Percentiles rank a stretch among this genome's conserved stretches.
Conservation (phyloP, 2,329 filamentous ascomycete species). For the Colletotrichum tropicale region DNA sequence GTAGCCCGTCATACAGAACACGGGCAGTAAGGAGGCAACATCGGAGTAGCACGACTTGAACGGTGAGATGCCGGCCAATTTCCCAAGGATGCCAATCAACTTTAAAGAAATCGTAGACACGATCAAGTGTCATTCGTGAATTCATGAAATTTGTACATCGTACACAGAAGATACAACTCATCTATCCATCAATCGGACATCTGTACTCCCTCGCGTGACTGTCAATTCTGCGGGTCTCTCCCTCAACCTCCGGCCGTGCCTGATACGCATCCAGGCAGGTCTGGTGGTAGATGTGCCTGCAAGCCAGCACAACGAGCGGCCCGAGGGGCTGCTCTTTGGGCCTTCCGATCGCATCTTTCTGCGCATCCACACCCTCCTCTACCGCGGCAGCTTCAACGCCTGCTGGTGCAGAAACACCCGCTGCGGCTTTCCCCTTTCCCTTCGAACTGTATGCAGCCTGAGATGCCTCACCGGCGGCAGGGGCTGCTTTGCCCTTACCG, state of each 20-base stretch:
- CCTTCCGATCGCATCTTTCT: constrained; percentile 31
- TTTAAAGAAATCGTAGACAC: not conserved
- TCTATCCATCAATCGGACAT: constrained; percentile 62
- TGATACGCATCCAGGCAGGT: constrained; percentile 71
- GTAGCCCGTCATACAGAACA: not conserved
- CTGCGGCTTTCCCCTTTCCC: constrained; percentile 65
- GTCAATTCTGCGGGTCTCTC: constrained; percentile 42
- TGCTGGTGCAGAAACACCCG: constrained; percentile 36
- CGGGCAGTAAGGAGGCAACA: not conserved
- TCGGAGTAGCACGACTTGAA: not conserved
- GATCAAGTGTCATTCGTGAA: constrained; percentile 8
- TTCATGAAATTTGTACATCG: constrained; percentile 20
- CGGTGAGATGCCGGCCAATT: not conserved
- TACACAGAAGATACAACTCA: constrained; percentile 12
- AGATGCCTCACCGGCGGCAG: constrained; percentile 11
- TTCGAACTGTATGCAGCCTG: constrained; percentile 38
- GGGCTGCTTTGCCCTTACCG: constrained; percentile 41
- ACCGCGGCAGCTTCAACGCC: constrained; percentile 41
- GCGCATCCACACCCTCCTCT: constrained; percentile 38
- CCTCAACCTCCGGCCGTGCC: constrained; percentile 52
- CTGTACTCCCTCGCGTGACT: constrained; percentile 53
- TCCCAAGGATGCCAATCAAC: not conserved
- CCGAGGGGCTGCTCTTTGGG: constrained; percentile 57
- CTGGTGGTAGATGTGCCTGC: constrained; percentile 74
- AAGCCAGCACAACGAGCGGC: constrained; percentile 70